These are phyloP conservation scores for Scheffersomyces amazonensis DNA, from an alignment of 805 yeast genomes.

Conservation along the genomic window DNA sequence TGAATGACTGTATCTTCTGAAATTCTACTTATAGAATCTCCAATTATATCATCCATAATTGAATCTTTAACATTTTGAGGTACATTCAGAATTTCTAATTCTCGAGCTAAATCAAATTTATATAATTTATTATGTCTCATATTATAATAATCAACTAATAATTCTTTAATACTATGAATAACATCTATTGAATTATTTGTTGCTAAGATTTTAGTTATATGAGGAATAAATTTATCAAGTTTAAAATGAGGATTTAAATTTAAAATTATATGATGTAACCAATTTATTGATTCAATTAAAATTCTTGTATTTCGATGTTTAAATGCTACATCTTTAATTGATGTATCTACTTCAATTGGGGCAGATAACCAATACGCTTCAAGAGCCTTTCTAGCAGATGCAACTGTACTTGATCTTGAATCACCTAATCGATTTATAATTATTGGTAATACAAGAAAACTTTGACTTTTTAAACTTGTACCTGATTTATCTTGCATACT, in stretches of 20 bases:
- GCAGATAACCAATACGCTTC: conserved; percentile 56
- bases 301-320: conserved; percentile 34
- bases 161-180: conserved; percentile 12
- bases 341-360: conserved; percentile 44
- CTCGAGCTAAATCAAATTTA: conserved; percentile 42
- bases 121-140: conserved; percentile 35
- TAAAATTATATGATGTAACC: conserved; percentile 42
- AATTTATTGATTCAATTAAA: conserved; percentile 41
- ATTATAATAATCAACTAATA: conserved; percentile 26
- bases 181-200: conserved; percentile 9
- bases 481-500: conserved; percentile 52
- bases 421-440: conserved; percentile 47
- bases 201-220: conserved; percentile 17
- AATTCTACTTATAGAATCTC: neutral
- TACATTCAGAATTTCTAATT: conserved; percentile 34
- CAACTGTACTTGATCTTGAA: conserved; percentile 28
- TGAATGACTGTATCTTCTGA: neutral
- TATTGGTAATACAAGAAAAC: conserved; percentile 48
- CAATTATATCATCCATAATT: conserved; percentile 5
- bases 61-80: conserved; percentile 10
- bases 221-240: conserved; percentile 22
- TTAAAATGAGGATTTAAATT: conserved; percentile 31
- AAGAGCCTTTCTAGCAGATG: conserved; percentile 49
- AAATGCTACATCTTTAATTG: conserved; percentile 44
- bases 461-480: conserved; percentile 35